Percentiles rank a stretch among this genome's conserved stretches.
Conservation (phyloP, 768 basidiomycete genomes). For the Hericium erinaceus region DNA sequence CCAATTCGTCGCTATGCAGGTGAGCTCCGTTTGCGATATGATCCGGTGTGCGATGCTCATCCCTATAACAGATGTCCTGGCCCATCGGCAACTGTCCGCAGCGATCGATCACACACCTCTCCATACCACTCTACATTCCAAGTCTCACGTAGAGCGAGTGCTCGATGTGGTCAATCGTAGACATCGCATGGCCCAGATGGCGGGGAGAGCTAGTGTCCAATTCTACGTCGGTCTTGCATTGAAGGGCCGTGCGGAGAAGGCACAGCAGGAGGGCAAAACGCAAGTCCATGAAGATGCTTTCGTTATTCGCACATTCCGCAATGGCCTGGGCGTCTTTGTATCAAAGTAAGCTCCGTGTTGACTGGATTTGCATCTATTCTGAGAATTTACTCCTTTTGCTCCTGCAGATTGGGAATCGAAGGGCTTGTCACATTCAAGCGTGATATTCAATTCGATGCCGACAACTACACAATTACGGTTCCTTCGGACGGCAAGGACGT, state of each 20-base stretch:
- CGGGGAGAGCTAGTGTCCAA: conserved; percentile 90
- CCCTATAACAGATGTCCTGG: conserved; percentile 64
- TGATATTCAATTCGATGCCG: conserved; percentile 83
- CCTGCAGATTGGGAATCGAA: conserved; percentile 76
- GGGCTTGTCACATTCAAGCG: conserved; percentile 92
- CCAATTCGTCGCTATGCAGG: conserved; percentile 95
- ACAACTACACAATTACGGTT: conserved; percentile 77
- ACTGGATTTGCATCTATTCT: background rate
- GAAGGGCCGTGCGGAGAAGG: conserved; percentile 50
- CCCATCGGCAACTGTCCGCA: conserved; percentile 86
- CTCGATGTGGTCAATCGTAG: conserved; percentile 83
- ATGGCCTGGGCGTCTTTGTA: conserved; percentile 95
- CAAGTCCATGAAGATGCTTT: conserved; percentile 75
- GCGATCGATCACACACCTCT: conserved; percentile 79
- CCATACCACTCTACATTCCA: conserved; percentile 83
- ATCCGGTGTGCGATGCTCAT: background rate
- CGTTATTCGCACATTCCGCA: conserved; percentile 89
- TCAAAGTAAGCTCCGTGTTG: conserved; percentile 55
- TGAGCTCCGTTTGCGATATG: conserved; percentile 22
- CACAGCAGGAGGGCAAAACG: conserved; percentile 16
- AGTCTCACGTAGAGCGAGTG: conserved; percentile 77
- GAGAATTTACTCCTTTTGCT: background rate
- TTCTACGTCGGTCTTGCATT: conserved; percentile 94
- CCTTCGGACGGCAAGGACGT: conserved; percentile 39
- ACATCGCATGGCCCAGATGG: conserved; percentile 97